These are phyloP conservation scores for Neocatenulostroma microsporum DNA, from an alignment of 2,329 filamentous ascomycete genomes.

Conservation along the genomic window DNA sequence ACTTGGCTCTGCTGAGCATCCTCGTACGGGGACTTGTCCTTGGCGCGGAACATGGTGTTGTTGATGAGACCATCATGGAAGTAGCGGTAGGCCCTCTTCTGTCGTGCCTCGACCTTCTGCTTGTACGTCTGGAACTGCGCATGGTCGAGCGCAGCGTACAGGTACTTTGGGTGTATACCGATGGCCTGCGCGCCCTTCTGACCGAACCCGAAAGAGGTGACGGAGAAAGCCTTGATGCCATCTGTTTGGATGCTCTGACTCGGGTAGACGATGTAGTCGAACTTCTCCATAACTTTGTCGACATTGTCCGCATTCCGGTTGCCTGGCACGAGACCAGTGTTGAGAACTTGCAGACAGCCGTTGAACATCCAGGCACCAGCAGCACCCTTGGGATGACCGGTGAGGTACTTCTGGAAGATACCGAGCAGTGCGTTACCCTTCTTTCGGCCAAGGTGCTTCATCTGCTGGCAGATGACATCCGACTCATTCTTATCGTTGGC, in stretches of 20 bases:
- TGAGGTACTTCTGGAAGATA: conserved; percentile 99
- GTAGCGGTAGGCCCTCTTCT: conserved; percentile 98
- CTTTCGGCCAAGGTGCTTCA: conserved; percentile 85
- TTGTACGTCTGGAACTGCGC: conserved; percentile 74
- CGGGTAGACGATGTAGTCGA: conserved; percentile 95
- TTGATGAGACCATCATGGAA: conserved; percentile 98
- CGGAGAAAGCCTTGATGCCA: conserved; percentile 95
- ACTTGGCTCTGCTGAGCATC: conserved; percentile 80
- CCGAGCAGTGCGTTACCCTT: conserved; percentile 95
- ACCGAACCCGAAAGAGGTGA: conserved; percentile 98
- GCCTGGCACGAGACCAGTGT: conserved; percentile 86
- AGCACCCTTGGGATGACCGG: conserved; percentile 97
- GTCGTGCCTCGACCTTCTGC: conserved; percentile 78
- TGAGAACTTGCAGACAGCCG: conserved; percentile 90
- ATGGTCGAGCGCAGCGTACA: conserved; percentile 89
- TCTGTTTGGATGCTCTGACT: conserved; percentile 94
- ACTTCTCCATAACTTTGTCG: conserved; percentile 92
- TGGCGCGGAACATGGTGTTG: conserved; percentile 95
- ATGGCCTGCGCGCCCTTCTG: conserved; percentile 98
- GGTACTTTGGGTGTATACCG: conserved; percentile 91
- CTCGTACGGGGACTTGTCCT: conserved; percentile 81
- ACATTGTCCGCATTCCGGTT: conserved; percentile 98
- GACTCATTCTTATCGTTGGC: conserved; percentile 99
- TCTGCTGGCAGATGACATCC: conserved; percentile 91
- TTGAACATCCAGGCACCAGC: conserved; percentile 99